Evolutionary conservation across 306 rosid genomes (phyloP).

Genomic region (cucumber (Cucumis sativus)): Cucumber_9930_V3 NC_026659.2:30417001-30417500

Average conservation of each 20-base stretch:
- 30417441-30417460: too few species aligned
- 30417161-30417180: slow-evolving; percentile 56
- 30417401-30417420: too few species aligned
- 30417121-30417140: slow-evolving; percentile 44
- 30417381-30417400: too few species aligned
- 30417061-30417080: slow-evolving; percentile 45
- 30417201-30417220: slow-evolving; percentile 36
- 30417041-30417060: slow-evolving; percentile 50
- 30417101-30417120: slow-evolving; percentile 40
- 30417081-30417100: slow-evolving; percentile 34
- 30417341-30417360: too few species aligned
- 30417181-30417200: slow-evolving; percentile 36
- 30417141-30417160: slow-evolving; percentile 51
- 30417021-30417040: slow-evolving; percentile 64
- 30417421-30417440: too few species aligned
- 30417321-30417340: neutral
- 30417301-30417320: neutral
- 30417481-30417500: too few species aligned
- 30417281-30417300: neutral
- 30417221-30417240: slow-evolving; percentile 34
- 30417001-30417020: neutral
- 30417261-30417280: neutral
- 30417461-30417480: too few species aligned
- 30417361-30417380: too few species aligned
- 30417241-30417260: neutral